Evolutionary conservation across 495 filamentous ascomycete genomes (phyloP), one percentile per base, ranked within the genome.

Genomic region (Cercophora sp.): DNA sequence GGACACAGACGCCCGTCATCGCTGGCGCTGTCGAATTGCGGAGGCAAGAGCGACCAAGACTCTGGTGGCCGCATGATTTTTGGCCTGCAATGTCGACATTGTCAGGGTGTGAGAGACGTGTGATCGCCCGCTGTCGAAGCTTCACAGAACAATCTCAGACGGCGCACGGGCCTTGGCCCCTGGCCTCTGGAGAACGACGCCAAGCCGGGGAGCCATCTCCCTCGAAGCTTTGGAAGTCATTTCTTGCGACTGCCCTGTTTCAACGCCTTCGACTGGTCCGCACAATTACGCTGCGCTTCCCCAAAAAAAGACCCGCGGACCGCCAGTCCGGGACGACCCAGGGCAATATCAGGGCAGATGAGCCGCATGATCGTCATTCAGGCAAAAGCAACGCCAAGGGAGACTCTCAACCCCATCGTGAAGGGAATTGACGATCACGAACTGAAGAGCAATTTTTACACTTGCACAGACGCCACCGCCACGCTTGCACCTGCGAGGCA

Each of bases 51-150:
- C 8, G 20, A 24, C 13, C 40, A 13, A n/a, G 22, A 26, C 22
- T 20, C 41, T 8, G 29, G 24, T 24, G 25, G 41, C 24, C 41
- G 41, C 26, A 18, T 44, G 35, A 44, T 32, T 41, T n/a, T 19
- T 45, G 31, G 58, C 24, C 18, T 49, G 27, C 27, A 16, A 27
- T 27, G 25, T 46, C 40, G 32, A 37, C 26, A 34, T 19, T 10
- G 31, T 20, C 15, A 18, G 8, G 32, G 10, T 34, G 40, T 24
- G 47, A 29, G 43, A 41, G 5, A 50, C 48, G 62, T 62, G 35
- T 65, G 62, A 65, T 65, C 60, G 50, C 9, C 55, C 36, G 47
- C 15, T 45, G 50, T 62, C 44, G 61, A 67, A 67, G 64, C 48
- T 32, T 45, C 44, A 39, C 59, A 48, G 61, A 66, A 66, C 56